Percentiles rank a stretch among this genome's conserved stretches.
These are phyloP conservation scores for Crithidia brevicula DNA, from an alignment of 208 protist genomes.

Conservation along the genomic window DNA sequence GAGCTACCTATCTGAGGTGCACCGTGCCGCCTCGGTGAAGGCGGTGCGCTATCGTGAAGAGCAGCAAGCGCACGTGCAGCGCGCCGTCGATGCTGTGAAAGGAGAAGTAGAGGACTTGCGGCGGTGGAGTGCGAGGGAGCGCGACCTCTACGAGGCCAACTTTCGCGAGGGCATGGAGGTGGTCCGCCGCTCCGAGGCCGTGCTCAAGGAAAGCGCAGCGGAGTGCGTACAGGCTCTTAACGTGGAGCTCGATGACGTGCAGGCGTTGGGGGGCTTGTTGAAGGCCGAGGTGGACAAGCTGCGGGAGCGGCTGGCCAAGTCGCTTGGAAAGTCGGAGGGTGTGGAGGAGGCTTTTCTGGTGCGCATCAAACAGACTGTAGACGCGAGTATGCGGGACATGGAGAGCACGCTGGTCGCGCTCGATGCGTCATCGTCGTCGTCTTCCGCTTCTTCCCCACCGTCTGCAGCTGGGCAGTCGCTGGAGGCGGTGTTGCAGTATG, in stretches of 20 bases:
- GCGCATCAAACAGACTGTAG: conserved; percentile 72
- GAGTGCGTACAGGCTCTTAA: conserved; percentile 79
- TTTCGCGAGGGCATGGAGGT: conserved; percentile 73
- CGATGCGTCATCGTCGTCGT: conserved; percentile 6
- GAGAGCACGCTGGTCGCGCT: conserved; percentile 44
- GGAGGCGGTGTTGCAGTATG: conserved; percentile 33
- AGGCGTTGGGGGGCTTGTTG: conserved; percentile 70
- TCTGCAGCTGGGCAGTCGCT: conserved; percentile 32
- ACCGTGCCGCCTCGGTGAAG: conserved; percentile 65
- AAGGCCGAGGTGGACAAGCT: conserved; percentile 71
- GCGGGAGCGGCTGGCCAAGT: conserved; percentile 55
- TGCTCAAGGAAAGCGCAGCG: conserved; percentile 73
- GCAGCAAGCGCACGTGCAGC: conserved; percentile 53
- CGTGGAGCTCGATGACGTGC: conserved; percentile 78
- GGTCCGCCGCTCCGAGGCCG: conserved; percentile 63
- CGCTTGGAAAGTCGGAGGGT: conserved; percentile 49
- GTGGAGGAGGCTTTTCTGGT: conserved; percentile 73
- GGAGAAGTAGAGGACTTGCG: conserved; percentile 59
- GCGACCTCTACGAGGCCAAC: conserved; percentile 63
- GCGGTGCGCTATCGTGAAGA: conserved; percentile 57
- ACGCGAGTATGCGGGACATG: conserved; percentile 64
- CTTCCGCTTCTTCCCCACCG: neutral
- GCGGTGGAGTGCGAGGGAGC: conserved; percentile 62
- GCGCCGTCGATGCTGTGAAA: conserved; percentile 53
- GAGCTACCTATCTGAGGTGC: conserved; percentile 35